A percentile compares a stretch with the other conserved stretches of the same genome.
Conservation (phyloP, 2,329 filamentous ascomycete species). For the Aspergillus viridinutans region DNA sequence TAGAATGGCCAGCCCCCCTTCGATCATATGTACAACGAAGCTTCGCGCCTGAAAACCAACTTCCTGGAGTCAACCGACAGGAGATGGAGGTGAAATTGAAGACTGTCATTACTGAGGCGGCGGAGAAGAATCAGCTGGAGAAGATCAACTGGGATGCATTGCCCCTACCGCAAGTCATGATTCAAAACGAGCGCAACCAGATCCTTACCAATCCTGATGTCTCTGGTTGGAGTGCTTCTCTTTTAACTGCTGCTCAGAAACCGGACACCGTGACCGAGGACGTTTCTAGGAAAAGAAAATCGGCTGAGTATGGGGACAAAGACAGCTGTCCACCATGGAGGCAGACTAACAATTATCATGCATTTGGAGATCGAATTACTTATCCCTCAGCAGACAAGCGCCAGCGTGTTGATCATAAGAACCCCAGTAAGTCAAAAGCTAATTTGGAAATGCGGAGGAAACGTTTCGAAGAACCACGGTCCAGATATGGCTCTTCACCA, state of each 20-base stretch:
- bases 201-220: conserved; percentile 44
- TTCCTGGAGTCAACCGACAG: conserved; percentile 56
- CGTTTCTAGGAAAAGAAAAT: conserved; percentile 75
- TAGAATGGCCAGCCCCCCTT: conserved; percentile 77
- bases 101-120: conserved; percentile 75
- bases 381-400: conserved; percentile 53
- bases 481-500: conserved; percentile 37
- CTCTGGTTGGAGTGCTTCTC: conserved; percentile 31
- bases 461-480: conserved; percentile 65
- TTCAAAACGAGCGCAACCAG: conserved; percentile 63
- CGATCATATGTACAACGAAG: conserved; percentile 85
- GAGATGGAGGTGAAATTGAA: conserved; percentile 86
- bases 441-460: conserved; percentile 83
- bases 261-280: conserved; percentile 23
- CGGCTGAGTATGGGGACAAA: conserved; percentile 56
- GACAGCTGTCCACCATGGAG: conserved; percentile 66
- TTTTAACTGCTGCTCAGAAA: conserved; percentile 17
- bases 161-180: conserved; percentile 79
- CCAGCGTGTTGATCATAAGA: conserved; percentile 48
- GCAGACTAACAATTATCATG: conserved; percentile 59
- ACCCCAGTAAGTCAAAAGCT: conserved; percentile 83
- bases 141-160: conserved; percentile 77
- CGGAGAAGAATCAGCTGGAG: conserved; percentile 67
- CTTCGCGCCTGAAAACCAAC: conserved; percentile 70
- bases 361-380: conserved; percentile 72